Percentiles rank a stretch among this genome's conserved stretches.
Evolutionary conservation across 352 stramenopile genomes (phyloP).

Genomic region (Pythium utonaiense): DNA sequence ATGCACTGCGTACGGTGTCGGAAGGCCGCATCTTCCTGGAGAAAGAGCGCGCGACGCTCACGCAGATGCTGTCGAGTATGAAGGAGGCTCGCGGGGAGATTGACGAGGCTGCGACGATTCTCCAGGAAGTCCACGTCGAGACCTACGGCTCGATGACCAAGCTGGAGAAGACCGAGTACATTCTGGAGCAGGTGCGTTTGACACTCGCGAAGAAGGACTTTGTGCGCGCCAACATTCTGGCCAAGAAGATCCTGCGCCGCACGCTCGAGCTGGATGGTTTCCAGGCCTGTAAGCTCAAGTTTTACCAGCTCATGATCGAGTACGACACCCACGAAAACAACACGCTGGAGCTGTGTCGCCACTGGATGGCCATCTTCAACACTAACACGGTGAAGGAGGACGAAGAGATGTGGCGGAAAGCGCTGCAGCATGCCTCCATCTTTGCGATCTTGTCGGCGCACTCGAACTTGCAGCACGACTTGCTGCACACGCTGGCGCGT

Average conservation of each 20-base stretch:
- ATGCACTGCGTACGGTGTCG: conserved; percentile 91
- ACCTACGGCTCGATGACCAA: conserved; percentile 98
- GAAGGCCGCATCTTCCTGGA: conserved; percentile 98
- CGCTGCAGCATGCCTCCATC: conserved; percentile 69
- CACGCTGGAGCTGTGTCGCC: conserved; percentile 90
- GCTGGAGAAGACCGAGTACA: conserved; percentile 98
- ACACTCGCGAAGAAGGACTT: conserved; percentile 97
- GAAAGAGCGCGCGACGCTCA: conserved; percentile 93
- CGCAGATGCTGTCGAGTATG: conserved; percentile 89
- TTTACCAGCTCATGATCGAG: conserved; percentile 95
- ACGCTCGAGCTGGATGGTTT: conserved; percentile 93
- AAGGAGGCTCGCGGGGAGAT: conserved; percentile 93
- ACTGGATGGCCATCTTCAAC: conserved; percentile 84
- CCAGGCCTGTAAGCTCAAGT: conserved; percentile 96
- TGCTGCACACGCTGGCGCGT: conserved; percentile 59
- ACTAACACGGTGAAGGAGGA: conserved; percentile 67
- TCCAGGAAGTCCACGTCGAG: conserved; percentile 98
- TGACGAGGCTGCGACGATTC: conserved; percentile 89
- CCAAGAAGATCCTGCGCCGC: conserved; percentile 95
- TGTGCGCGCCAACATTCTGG: conserved; percentile 94
- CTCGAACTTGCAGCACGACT: conserved; percentile 77
- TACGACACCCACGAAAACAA: conserved; percentile 97
- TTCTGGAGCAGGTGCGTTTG: conserved; percentile 97
- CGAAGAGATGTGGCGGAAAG: conserved; percentile 66
- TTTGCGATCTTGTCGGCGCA: conserved; percentile 75